Evolutionary conservation across 192 early-diverging fungal genomes (phyloP).

Genomic region (Neocallimastix lanati): DNA sequence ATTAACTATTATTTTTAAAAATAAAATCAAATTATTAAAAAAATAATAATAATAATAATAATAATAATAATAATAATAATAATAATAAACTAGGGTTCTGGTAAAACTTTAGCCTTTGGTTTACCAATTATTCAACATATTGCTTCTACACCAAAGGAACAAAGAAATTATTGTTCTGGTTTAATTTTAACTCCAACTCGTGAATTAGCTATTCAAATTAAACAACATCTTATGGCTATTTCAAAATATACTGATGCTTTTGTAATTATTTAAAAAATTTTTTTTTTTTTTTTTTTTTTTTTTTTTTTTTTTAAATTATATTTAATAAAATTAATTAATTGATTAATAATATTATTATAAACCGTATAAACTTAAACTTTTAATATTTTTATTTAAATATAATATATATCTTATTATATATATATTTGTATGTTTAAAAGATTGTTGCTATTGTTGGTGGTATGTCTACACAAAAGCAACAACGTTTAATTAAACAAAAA

Average conservation of each 20-base stretch:
- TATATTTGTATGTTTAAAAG: slow-evolving; percentile 20
- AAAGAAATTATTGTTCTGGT: slow-evolving; percentile 13
- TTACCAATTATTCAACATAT: slow-evolving; percentile 62
- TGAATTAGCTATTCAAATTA: slow-evolving; percentile 88
- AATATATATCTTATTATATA: no score
- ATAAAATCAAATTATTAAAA: no score
- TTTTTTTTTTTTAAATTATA: slow-evolving; percentile 6
- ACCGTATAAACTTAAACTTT: no score
- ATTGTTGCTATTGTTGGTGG: slow-evolving; percentile 77
- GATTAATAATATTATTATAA: no score
- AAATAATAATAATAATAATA: neutral
- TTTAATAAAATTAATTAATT: no score
- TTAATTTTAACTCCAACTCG: slow-evolving; percentile 82
- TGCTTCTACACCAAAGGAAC: neutral
- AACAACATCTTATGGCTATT: slow-evolving; percentile 44
- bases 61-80: slow-evolving; percentile 4
- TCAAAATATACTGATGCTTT: neutral
- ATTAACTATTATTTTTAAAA: no score
- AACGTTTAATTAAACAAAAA: slow-evolving; percentile 37
- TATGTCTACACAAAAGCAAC: slow-evolving; percentile 84
- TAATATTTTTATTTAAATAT: no score
- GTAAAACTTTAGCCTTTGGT: slow-evolving; percentile 91
- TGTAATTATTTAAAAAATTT: neutral
- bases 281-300: neutral
- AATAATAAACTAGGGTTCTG: slow-evolving; percentile 44